phyloP scores from a whole-genome alignment of 345 rosid species.

The Populus davidiana region DNA sequence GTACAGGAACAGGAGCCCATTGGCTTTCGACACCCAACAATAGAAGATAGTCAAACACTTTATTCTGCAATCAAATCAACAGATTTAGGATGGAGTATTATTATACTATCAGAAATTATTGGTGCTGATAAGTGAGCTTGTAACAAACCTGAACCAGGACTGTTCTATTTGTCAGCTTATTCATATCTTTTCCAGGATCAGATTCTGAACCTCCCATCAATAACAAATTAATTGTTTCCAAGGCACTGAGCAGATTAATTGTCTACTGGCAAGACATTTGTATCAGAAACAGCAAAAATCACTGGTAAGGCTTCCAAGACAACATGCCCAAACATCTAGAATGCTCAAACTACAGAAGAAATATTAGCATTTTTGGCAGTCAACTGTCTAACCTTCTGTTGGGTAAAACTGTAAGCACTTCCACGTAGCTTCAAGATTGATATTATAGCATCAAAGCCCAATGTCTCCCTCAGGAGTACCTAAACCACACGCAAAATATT shows the following conservation, averaged over 20 bases:
- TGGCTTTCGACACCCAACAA: slow-evolving; percentile 92
- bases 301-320: slow-evolving; percentile 37
- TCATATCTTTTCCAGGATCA: slow-evolving; percentile 70
- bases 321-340: not conserved
- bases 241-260: slow-evolving; percentile 74
- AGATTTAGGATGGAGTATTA: slow-evolving; percentile 17
- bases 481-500: slow-evolving; percentile 30
- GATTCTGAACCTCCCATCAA: slow-evolving; percentile 64
- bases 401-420: slow-evolving; percentile 75
- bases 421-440: slow-evolving; percentile 77
- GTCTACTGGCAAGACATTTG: slow-evolving; percentile 86
- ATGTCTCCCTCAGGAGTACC: slow-evolving; percentile 88
- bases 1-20: slow-evolving; percentile 90
- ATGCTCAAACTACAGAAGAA: not conserved
- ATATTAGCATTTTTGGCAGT: slow-evolving; percentile 5
- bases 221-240: slow-evolving; percentile 84
- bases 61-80: slow-evolving; percentile 51
- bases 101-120: not conserved
- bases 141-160: slow-evolving; percentile 79
- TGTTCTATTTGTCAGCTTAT: slow-evolving; percentile 74
- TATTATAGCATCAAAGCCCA: slow-evolving; percentile 80
- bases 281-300: slow-evolving; percentile 35
- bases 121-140: not conserved
- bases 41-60: slow-evolving; percentile 73
- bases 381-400: slow-evolving; percentile 88